Conservation (phyloP, 208 protist species). For the Trypanosoma cruzi region DNA sequence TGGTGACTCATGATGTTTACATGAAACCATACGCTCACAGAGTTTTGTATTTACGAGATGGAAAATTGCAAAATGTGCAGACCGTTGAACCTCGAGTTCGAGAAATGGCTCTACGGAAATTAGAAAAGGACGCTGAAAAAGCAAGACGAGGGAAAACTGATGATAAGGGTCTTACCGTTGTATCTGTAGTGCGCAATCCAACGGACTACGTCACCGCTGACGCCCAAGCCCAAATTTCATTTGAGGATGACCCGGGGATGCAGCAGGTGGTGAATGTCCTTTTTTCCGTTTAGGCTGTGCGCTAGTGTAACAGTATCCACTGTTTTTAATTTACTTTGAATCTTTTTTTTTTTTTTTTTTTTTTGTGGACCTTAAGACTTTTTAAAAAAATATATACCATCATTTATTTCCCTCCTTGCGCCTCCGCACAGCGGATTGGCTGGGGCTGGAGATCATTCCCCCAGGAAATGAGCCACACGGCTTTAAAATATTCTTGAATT, state of each 20-base stretch:
- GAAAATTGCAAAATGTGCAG: constrained; percentile 85
- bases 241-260: constrained; percentile 71
- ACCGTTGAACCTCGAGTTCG: constrained; percentile 42
- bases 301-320: background rate
- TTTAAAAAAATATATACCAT: no score
- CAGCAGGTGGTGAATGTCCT: constrained; percentile 58
- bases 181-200: constrained; percentile 36
- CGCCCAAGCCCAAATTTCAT: constrained; percentile 53
- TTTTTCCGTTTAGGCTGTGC: constrained; percentile 35
- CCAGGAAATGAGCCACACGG: background rate
- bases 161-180: constrained; percentile 11
- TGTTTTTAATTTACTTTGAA: background rate
- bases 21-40: constrained; percentile 94
- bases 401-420: no score
- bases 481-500: background rate
- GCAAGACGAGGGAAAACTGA: constrained; percentile 11
- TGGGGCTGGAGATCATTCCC: no score
- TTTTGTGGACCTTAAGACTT: no score
- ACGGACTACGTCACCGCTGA: constrained; percentile 62
- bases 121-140: constrained; percentile 32
- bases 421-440: background rate
- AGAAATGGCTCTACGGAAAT: constrained; percentile 41
- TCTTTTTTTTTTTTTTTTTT: constrained; percentile 5
- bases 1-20: constrained; percentile 98
- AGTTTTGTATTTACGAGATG: constrained; percentile 95